Evolutionary conservation across 2,329 filamentous ascomycete species (phyloP).

Genomic region (Dactylella cylindrospora): DNA sequence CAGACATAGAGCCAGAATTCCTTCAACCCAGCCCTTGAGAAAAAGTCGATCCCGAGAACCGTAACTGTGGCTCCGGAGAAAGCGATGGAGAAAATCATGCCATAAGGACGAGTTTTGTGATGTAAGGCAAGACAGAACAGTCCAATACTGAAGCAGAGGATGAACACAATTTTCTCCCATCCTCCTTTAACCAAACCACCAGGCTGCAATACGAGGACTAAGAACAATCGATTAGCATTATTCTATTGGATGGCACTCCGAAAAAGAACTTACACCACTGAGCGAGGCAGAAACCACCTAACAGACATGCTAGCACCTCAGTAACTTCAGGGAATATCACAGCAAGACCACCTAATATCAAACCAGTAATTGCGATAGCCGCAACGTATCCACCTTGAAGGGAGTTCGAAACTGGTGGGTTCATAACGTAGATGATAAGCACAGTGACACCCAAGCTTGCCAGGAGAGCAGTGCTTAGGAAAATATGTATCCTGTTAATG

Average conservation of each 20-base stretch:
- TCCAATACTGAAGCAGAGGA: constrained; percentile 68
- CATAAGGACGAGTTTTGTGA: constrained; percentile 74
- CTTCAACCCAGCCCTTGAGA: constrained; percentile 83
- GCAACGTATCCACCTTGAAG: constrained; percentile 86
- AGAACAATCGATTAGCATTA: constrained; percentile 12
- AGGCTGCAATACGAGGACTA: constrained; percentile 69
- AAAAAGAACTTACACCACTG: constrained; percentile 68
- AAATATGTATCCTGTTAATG: constrained; percentile 64
- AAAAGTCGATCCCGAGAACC: constrained; percentile 86
- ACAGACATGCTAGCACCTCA: constrained; percentile 78
- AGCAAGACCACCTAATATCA: constrained; percentile 71
- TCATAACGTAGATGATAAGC: constrained; percentile 86
- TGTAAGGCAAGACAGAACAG: constrained; percentile 76
- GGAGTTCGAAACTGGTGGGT: constrained; percentile 69
- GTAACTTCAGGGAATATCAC: constrained; percentile 82
- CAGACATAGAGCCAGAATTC: constrained; percentile 96
- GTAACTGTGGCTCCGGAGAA: constrained; percentile 78
- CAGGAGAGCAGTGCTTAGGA: constrained; percentile 75
- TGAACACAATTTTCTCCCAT: constrained; percentile 70
- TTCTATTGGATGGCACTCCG: background rate
- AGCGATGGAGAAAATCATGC: constrained; percentile 72
- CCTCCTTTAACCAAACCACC: constrained; percentile 71
- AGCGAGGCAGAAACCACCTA: constrained; percentile 79
- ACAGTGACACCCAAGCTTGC: constrained; percentile 73
- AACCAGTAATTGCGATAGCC: constrained; percentile 70